Base-by-base conservation (phyloP, 768 basidiomycete species). In the Trametes punicea region DNA sequence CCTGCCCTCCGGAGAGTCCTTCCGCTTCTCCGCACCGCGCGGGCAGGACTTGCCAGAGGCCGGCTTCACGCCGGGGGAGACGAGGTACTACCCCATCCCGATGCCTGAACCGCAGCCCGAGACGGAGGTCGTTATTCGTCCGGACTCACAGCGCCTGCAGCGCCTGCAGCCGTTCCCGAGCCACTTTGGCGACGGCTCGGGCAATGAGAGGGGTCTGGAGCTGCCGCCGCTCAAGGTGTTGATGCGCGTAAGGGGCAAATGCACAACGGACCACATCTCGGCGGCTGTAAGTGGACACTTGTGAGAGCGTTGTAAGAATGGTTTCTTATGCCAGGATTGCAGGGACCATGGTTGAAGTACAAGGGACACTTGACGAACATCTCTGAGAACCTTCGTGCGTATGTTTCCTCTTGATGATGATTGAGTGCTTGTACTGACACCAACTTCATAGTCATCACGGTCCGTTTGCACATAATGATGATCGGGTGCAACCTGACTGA, bases 331-430 rank as follows among this genome's bases (percentile, higher is more conserved):
- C 15, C 16, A 48, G 15, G 11, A 15, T 10, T 52, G 21, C 65
- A 91, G 89, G 97, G 97, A 2, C 92, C 94, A 30, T 99, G 97
- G 97, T 75, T 99, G 62, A 98, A 98, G 76, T 99, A 96, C 77
- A 98, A 98, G 70, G 97, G 92, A 0, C 95, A 98, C 74, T 75
- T 98, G 36, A 88, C 88, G 29, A 98, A 98, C 69, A 97, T 98
- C 57, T 93, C 95, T 3, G 93, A 98, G 73, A 98, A 98, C 70
- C 82, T 95, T 9, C 73, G 93, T 93, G 67, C 66, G 90, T 81
- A 45, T 44, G 50, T 18, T 50, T 20, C 34, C 18, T 23, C 9
- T 9, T 27, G 34, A 5, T 21, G 8, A 5, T 9, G 1, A 0
- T 25, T 9, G n/a, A n/a, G 26, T 3, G 3, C 16, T 26, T 18